Evolutionary conservation across 208 protist species (phyloP), one percentile per base, ranked within the genome.

Genomic region (Acanthamoeba lenticulata): DNA sequence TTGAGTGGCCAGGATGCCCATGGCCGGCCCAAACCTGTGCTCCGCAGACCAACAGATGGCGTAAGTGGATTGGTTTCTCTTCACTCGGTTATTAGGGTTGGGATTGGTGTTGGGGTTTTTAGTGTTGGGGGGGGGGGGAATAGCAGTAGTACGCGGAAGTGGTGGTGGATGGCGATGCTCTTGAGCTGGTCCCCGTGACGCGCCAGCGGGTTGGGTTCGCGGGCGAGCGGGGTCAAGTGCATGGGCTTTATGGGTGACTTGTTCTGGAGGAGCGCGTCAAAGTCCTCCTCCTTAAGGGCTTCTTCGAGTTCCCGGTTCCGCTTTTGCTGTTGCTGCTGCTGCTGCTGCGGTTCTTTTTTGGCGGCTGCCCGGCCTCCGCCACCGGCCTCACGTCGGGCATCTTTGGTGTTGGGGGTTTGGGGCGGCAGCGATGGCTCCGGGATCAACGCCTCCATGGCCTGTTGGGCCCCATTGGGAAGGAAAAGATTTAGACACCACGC

Each of bases 171-270:
- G 5, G 85, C 45, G 13, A 69, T 45, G 3, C 69, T 52, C 60
- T 91, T 91, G 6, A 91, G 45, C 34, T 91, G 85, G 11, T 52
- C 13, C 52, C 85, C 85, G 55, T 91, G 85, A 15, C 85, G 85
- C 15, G 85, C 85, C 38, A 69, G 55, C 21, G 85, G 85, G 29
- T 91, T 91, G 38, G 49, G 38, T n/a, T 45, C 85, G 36, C 69
- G 11, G 15, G 60, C 60, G 52, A 91, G 85, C 11, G 19, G 34
- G 11, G 55, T 62, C 6, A 34, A 34, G 42, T 91, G 85, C 9
- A 91, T 21, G 17, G 85, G 85, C 4, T 72, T n/a, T 0, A 40
- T 19, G 27, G 85, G 85, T 11, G n/a, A 67, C 55, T 91, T 91
- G 52, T 91, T 69, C 44, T 91, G 49, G 34, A 91, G 60, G 15